A percentile compares a stretch with the other conserved stretches of the same genome.
Conservation (phyloP, 2,329 filamentous ascomycete species). For the Ceratocystis harringtonii region DNA sequence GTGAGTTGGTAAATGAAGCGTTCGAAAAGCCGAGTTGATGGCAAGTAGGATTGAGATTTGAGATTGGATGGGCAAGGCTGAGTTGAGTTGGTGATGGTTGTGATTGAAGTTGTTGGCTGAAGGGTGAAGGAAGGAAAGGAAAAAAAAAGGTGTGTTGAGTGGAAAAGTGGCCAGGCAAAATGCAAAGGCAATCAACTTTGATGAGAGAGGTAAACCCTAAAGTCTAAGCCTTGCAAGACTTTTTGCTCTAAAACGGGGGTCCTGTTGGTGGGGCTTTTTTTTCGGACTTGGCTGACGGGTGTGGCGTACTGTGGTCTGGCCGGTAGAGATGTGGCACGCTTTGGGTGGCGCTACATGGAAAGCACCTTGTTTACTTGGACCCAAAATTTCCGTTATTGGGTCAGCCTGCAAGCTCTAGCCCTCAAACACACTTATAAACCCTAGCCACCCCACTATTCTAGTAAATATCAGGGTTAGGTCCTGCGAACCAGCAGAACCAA, state of each 20-base stretch:
- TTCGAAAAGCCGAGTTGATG: background rate
- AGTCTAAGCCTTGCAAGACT: conserved; percentile 1
- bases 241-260: background rate
- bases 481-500: background rate
- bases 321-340: background rate
- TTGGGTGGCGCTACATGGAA: background rate
- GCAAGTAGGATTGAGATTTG: background rate
- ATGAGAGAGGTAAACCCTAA: background rate
- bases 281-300: background rate
- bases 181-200: background rate
- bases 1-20: background rate
- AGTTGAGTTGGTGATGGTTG: conserved; percentile 1
- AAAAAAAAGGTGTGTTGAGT: background rate
- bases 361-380: too few species aligned
- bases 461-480: background rate
- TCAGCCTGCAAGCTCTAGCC: background rate
- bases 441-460: background rate
- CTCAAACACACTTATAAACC: background rate
- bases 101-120: conserved; percentile 2
- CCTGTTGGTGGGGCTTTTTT: background rate
- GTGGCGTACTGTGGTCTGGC: background rate
- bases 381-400: too few species aligned
- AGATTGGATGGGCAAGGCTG: background rate
- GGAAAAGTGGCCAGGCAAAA: conserved; percentile 13
- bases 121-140: background rate